Evolutionary conservation across 108 stramenopile genomes (phyloP).

Genomic region (Nitzschia inconspicua): DNA sequence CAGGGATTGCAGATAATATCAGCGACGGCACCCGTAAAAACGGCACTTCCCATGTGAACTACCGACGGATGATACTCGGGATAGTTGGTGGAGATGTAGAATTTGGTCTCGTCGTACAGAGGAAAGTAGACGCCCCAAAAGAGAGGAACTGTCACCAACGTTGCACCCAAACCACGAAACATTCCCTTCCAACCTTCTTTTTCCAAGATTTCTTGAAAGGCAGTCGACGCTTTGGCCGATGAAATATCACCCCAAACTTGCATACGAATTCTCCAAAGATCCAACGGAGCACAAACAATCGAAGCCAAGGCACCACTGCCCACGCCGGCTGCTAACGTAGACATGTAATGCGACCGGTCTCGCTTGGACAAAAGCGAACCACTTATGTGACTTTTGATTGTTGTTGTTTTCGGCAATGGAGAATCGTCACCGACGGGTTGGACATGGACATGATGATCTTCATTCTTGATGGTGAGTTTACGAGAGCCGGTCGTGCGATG

Average conservation of each 20-base stretch:
- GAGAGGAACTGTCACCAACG: conserved; percentile 81
- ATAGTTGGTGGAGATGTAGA: conserved; percentile 14
- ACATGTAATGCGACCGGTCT: conserved; percentile 40
- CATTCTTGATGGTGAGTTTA: no score
- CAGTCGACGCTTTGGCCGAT: not conserved
- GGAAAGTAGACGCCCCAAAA: conserved; percentile 90
- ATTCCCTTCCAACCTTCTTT: conserved; percentile 75
- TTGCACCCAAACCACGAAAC: conserved; percentile 88
- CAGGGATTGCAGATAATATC: conserved; percentile 91
- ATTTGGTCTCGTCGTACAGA: conserved; percentile 50
- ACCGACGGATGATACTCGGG: conserved; percentile 44
- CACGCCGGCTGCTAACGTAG: conserved; percentile 72
- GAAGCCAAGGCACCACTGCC: conserved; percentile 75
- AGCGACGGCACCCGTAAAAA: conserved; percentile 77
- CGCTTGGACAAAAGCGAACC: no score
- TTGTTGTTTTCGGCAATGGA: no score
- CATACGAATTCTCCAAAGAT: conserved; percentile 81
- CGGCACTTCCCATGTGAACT: conserved; percentile 73
- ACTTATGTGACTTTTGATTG: no score
- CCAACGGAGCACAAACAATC: conserved; percentile 87
- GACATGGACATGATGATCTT: no score
- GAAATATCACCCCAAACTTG: conserved; percentile 76
- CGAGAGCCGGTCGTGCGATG: no score
- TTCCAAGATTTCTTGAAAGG: conserved; percentile 50
- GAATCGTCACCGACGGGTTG: no score